These are phyloP conservation scores for Lablab purpureus DNA, from an alignment of 306 rosid species.

Conservation along the genomic window DNA sequence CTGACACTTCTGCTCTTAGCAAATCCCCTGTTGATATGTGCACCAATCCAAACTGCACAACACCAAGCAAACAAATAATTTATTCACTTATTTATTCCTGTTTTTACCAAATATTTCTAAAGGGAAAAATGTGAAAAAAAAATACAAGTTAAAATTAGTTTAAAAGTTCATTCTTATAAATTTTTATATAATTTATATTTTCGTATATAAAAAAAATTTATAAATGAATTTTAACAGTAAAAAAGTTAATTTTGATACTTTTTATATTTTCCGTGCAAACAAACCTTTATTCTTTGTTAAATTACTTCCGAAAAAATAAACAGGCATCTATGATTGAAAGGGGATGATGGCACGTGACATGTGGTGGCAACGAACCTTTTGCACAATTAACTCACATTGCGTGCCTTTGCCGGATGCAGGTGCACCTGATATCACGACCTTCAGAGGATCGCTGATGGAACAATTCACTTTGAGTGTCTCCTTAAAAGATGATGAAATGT, in stretches of 20 bases:
- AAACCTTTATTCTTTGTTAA: too few species aligned
- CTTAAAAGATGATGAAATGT: not conserved
- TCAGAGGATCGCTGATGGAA: slow-evolving; percentile 68
- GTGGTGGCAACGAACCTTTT: slow-evolving; percentile 58
- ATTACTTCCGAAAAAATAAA: too few species aligned
- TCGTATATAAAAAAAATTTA: too few species aligned
- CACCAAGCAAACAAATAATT: not conserved
- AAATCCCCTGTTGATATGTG: slow-evolving; percentile 97
- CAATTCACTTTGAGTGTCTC: slow-evolving; percentile 67
- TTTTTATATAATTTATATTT: too few species aligned
- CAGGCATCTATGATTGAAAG: not conserved
- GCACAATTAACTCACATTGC: slow-evolving; percentile 87
- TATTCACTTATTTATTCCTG: too few species aligned
- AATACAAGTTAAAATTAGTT: too few species aligned
- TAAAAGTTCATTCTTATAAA: too few species aligned
- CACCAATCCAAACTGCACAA: slow-evolving; percentile 84
- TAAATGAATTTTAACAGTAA: too few species aligned
- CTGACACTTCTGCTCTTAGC: slow-evolving; percentile 83
- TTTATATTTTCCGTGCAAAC: too few species aligned
- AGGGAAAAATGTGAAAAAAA: too few species aligned
- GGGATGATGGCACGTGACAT: not conserved
- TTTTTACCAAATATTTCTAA: too few species aligned
- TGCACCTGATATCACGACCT: slow-evolving; percentile 95
- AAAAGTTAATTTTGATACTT: too few species aligned
- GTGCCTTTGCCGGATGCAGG: slow-evolving; percentile 99